These are phyloP conservation scores for Triticum turgidum DNA, from an alignment of 176 grass and related monocot genomes.

Conservation along the genomic window DNA sequence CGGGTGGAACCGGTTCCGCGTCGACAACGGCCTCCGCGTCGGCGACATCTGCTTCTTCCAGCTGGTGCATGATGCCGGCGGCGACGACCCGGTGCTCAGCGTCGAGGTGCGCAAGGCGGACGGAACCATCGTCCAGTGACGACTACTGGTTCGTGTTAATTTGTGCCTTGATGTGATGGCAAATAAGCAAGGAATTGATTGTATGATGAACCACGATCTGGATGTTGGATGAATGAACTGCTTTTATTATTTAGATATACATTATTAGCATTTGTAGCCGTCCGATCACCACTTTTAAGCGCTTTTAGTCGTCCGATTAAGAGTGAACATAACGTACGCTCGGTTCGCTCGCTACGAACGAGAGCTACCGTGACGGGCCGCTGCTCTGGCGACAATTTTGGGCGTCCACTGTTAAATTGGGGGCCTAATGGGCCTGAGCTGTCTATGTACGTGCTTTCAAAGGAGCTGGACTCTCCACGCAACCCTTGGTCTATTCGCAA, in stretches of 20 bases:
- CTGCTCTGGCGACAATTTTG: too few relatives aligned
- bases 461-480: too few relatives aligned
- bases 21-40: slow-evolving; percentile 38
- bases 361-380: too few relatives aligned
- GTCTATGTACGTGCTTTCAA: too few relatives aligned
- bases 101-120: slow-evolving; percentile 39
- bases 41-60: slow-evolving; percentile 49
- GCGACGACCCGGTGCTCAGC: slow-evolving; percentile 33
- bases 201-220: background rate
- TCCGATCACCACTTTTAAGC: too few relatives aligned
- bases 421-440: too few relatives aligned
- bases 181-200: background rate
- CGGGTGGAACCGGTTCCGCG: slow-evolving; percentile 42
- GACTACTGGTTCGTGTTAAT: background rate
- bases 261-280: too few relatives aligned
- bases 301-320: too few relatives aligned
- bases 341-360: too few relatives aligned
- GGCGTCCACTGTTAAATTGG: too few relatives aligned
- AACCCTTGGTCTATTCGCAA: too few relatives aligned
- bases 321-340: too few relatives aligned
- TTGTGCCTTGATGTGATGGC: background rate
- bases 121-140: slow-evolving; percentile 20
- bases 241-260: background rate
- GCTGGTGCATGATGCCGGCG: background rate
- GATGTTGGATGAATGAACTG: background rate